phyloP scores from a whole-genome alignment of 768 basidiomycete species.

The Rhizopogon rudus region DNA sequence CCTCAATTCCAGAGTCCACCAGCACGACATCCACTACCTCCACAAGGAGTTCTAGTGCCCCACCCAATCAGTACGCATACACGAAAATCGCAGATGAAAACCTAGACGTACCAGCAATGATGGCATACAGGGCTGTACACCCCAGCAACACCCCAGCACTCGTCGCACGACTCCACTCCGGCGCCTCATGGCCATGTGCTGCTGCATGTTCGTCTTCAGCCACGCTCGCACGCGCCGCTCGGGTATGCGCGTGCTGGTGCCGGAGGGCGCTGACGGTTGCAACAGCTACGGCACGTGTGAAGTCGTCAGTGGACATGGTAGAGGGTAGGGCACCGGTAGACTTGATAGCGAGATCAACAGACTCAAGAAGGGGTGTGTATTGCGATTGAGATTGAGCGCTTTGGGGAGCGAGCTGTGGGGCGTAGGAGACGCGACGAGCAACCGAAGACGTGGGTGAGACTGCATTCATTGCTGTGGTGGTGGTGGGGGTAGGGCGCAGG shows the following conservation, averaged over 20 bases:
- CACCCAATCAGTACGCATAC: neutral
- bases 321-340: slow-evolving; percentile 45
- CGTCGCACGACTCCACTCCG: slow-evolving; percentile 89
- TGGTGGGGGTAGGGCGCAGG: slow-evolving; percentile 17
- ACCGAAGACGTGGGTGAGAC: slow-evolving; percentile 41
- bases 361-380: slow-evolving; percentile 68
- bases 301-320: slow-evolving; percentile 78
- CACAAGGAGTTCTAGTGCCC: slow-evolving; percentile 73
- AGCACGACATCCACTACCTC: slow-evolving; percentile 95
- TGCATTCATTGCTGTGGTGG: slow-evolving; percentile 18
- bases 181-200: slow-evolving; percentile 86
- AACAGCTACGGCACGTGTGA: slow-evolving; percentile 89
- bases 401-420: slow-evolving; percentile 29
- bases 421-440: slow-evolving; percentile 54
- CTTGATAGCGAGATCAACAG: slow-evolving; percentile 74
- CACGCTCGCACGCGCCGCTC: slow-evolving; percentile 40
- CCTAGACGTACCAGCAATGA: slow-evolving; percentile 78
- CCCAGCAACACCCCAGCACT: slow-evolving; percentile 86
- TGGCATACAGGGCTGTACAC: slow-evolving; percentile 90
- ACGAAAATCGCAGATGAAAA: slow-evolving; percentile 5
- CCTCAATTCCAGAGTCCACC: slow-evolving; percentile 86
- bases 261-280: slow-evolving; percentile 89
- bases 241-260: slow-evolving; percentile 61
- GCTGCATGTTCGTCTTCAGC: slow-evolving; percentile 42
- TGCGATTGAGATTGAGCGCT: slow-evolving; percentile 13